Conservation (phyloP, 2,329 filamentous ascomycete species). For the Talaromyces verruculosus region DNA sequence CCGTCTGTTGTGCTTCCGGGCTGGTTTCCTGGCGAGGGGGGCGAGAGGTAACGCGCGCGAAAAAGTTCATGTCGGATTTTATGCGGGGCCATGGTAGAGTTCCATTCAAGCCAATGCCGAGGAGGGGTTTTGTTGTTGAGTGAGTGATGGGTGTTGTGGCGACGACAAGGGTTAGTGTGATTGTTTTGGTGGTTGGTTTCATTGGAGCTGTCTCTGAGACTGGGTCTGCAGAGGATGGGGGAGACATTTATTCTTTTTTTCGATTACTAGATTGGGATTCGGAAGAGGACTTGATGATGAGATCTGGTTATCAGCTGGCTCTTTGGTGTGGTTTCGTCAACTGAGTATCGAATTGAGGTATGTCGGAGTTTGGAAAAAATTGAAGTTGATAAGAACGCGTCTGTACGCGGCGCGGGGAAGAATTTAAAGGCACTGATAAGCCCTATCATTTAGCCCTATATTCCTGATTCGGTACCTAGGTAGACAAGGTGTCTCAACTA, state of each 20-base stretch:
- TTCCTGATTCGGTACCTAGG: neutral
- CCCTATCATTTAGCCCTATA: conserved; percentile 13
- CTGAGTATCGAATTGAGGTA: too few species aligned
- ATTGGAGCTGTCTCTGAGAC: neutral
- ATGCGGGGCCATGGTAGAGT: conserved; percentile 85
- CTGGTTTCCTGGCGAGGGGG: conserved; percentile 27
- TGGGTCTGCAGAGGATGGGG: conserved; percentile 28
- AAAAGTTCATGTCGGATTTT: conserved; percentile 91
- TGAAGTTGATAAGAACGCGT: conserved; percentile 22
- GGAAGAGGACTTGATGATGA: neutral
- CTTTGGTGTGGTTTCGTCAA: too few species aligned
- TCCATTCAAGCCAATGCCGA: conserved; percentile 82
- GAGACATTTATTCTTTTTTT: conserved; percentile 21
- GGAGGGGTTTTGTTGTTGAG: conserved; percentile 70
- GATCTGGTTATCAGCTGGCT: neutral
- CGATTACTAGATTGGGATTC: neutral
- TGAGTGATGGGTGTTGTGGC: conserved; percentile 67
- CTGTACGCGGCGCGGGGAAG: conserved; percentile 7
- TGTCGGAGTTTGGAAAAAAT: neutral
- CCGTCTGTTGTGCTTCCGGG: conserved; percentile 18
- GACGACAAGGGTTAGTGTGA: conserved; percentile 80
- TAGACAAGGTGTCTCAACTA: neutral
- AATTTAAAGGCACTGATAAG: neutral
- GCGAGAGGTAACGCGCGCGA: conserved; percentile 82
- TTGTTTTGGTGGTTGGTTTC: conserved; percentile 23